Conservation (phyloP, 768 basidiomycete genomes). For the Rickenella mellea region DNA sequence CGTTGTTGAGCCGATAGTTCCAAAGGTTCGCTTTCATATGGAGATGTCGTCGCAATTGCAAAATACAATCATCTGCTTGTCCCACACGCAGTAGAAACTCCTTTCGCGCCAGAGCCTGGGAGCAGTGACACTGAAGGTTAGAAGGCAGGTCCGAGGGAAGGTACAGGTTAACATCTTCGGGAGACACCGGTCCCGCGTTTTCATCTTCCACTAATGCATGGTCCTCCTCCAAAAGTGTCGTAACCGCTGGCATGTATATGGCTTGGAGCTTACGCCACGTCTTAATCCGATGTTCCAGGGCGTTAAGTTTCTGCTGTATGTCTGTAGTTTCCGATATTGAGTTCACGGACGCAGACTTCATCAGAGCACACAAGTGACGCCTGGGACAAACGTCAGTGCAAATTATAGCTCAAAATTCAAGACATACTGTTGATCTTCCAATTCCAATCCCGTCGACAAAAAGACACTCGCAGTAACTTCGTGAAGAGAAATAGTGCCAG, state of each 20-base stretch:
- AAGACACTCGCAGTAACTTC: background rate
- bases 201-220: background rate
- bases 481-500: background rate
- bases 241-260: conserved; percentile 9
- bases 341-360: too few relatives aligned
- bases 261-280: conserved; percentile 7
- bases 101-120: too few relatives aligned
- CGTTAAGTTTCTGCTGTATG: conserved; percentile 5
- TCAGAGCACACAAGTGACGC: too few relatives aligned
- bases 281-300: conserved; percentile 1
- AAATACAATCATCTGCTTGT: too few relatives aligned
- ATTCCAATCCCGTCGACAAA: background rate
- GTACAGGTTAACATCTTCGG: conserved; percentile 4
- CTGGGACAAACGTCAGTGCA: too few relatives aligned
- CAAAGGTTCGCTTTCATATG: too few relatives aligned
- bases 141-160: conserved; percentile 13
- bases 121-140: too few relatives aligned
- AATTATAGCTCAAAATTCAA: too few relatives aligned
- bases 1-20: too few relatives aligned
- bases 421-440: conserved; percentile 1
- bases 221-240: background rate
- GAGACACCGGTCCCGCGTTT: background rate
- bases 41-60: too few relatives aligned
- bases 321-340: background rate
- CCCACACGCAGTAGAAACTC: too few relatives aligned